These are phyloP conservation scores for Triangularia verruculosa DNA, from an alignment of 2,329 filamentous ascomycete species.

Conservation along the genomic window DNA sequence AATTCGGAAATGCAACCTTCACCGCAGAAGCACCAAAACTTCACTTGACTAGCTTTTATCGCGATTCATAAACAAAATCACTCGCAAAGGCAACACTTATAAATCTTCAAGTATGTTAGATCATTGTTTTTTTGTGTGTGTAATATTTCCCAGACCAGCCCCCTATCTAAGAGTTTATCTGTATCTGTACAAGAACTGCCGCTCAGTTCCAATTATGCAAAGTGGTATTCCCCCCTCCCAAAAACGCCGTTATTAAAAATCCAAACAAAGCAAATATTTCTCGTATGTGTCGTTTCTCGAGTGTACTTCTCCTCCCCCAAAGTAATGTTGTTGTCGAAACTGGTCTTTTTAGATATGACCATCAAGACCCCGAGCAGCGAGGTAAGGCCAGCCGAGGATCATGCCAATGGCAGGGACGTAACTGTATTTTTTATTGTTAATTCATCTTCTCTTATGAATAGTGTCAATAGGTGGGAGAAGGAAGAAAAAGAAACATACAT, in stretches of 20 bases:
- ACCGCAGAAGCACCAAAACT: too few species aligned
- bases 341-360: constrained; percentile 10
- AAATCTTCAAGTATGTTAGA: too few species aligned
- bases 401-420: constrained; percentile 35
- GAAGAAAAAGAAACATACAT: constrained; percentile 37
- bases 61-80: too few species aligned
- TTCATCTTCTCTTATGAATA: constrained; percentile 10
- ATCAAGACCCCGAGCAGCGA: constrained; percentile 13
- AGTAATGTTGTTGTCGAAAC: not conserved
- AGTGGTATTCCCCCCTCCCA: not conserved
- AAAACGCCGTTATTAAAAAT: not conserved
- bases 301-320: too few species aligned
- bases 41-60: too few species aligned
- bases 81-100: too few species aligned
- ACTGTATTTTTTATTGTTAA: constrained; percentile 25
- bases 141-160: not conserved
- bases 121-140: not conserved
- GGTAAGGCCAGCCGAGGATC: constrained; percentile 40
- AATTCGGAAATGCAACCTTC: not conserved
- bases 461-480: not conserved
- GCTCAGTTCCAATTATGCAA: not conserved
- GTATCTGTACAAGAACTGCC: not conserved
- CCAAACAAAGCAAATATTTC: not conserved
- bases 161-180: not conserved
- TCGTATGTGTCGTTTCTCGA: not conserved